Evolutionary conservation across 352 stramenopile species (phyloP).

Genomic region (Pythium sp.): DNA sequence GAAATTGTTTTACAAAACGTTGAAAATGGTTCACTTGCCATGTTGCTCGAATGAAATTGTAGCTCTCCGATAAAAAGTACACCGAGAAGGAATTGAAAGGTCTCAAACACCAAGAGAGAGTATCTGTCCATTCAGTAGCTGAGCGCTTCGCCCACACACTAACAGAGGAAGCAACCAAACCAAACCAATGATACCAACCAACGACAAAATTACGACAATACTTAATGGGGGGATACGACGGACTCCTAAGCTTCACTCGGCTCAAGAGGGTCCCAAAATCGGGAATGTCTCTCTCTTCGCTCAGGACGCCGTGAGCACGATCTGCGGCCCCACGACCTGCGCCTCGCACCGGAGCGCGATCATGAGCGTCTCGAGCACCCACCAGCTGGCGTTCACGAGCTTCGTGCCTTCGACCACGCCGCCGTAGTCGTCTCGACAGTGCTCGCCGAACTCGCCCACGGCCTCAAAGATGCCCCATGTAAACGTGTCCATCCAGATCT

Average conservation of each 20-base stretch:
- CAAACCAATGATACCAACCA: not conserved
- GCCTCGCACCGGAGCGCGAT: constrained; percentile 61
- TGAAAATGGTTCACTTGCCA: no score
- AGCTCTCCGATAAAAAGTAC: no score
- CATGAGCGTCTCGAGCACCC: constrained; percentile 72
- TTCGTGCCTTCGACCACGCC: constrained; percentile 56
- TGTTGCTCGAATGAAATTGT: no score
- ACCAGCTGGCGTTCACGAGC: constrained; percentile 53
- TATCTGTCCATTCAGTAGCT: not conserved
- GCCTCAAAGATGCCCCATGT: constrained; percentile 64
- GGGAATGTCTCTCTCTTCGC: not conserved
- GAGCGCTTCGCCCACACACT: not conserved
- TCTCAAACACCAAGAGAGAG: not conserved
- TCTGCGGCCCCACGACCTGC: constrained; percentile 38
- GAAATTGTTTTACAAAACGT: no score
- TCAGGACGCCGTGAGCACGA: constrained; percentile 16
- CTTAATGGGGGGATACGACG: not conserved
- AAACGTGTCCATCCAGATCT: constrained; percentile 73
- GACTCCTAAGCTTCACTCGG: not conserved
- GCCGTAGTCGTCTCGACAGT: constrained; percentile 59
- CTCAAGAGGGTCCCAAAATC: not conserved
- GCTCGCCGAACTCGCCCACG: constrained; percentile 29
- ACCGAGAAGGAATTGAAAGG: not conserved
- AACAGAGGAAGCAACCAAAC: not conserved
- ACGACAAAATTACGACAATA: not conserved